Base-by-base conservation (phyloP, 2,329 filamentous ascomycete species). In the Aureobasidium sp. region DNA sequence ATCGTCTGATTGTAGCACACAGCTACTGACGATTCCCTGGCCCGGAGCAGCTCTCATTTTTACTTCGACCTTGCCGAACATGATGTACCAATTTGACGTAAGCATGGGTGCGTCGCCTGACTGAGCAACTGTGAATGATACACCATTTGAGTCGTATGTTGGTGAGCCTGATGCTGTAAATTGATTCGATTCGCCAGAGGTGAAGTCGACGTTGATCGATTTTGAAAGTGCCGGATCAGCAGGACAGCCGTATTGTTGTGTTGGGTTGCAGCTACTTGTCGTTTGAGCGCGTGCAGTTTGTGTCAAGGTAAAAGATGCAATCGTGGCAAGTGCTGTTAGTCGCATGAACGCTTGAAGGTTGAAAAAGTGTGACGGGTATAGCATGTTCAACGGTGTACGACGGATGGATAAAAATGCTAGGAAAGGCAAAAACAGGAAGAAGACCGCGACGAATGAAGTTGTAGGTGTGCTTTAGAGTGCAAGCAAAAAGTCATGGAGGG, bases 81-180 rank as follows among this genome's bases (percentile, higher is more conserved):
- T 97, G 78, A 99, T 96, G 81, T 97, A 97, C 84, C 96, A 97
- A 69, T 94, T 85, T 64, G 91, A 96, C 66, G 83, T 83, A 64
- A 99, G 84, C 73, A 93, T 88, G 0, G 94, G 94, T 3, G 91
- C 84, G 71, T 99, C 90, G 62, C 93, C 92, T 55, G 86, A 81
- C 70, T 86, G 78, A 58, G 84, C 76, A 58, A 99, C 87, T 29
- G 90, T 91, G 73, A 99, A 95, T 16, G 83, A 84, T 30, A 83
- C 92, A 63, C 94, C 94, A 71, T 92, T 83, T 62, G 80, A 79
- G 72, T 81, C 83, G 77, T 96, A 97, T 1, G 85, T 85, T 3
- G 90, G 86, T 21, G 79, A 81, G 59, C 89, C 88, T 65, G 84
- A 82, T 5, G 86, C 75, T 2, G 83, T 85, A 75, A 97, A 97